Evolutionary conservation across 163 green algal species (phyloP).

Genomic region (Scenedesmus sp.): DNA sequence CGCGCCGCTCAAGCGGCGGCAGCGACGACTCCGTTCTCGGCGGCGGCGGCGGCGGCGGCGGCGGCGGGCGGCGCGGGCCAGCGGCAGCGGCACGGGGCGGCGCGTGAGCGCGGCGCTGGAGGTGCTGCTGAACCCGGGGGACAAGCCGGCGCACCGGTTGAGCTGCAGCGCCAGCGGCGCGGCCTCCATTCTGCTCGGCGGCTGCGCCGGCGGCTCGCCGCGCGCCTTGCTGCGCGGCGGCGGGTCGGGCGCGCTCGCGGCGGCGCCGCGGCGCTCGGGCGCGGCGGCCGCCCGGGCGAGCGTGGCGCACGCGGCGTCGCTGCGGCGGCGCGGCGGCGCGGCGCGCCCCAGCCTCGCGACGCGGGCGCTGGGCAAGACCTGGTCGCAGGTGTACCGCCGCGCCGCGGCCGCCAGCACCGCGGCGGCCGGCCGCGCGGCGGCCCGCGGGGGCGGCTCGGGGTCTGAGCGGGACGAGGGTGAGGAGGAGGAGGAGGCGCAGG

Average conservation of each 20-base stretch:
- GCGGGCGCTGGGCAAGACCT: neutral
- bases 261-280: slow-evolving; percentile 1
- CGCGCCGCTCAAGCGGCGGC: slow-evolving; percentile 12
- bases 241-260: neutral
- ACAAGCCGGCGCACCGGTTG: slow-evolving; percentile 7
- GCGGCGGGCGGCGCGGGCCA: no score
- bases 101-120: slow-evolving; percentile 24
- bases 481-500: neutral
- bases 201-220: neutral
- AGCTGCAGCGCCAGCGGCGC: slow-evolving; percentile 5
- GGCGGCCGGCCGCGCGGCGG: neutral
- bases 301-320: neutral
- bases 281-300: no score
- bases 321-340: neutral
- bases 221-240: neutral
- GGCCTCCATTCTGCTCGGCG: neutral
- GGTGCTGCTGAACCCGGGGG: slow-evolving; percentile 28
- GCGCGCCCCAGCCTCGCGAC: no score
- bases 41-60: no score
- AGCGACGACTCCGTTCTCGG: neutral
- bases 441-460: no score
- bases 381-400: slow-evolving; percentile 10
- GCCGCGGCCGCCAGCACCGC: neutral
- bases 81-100: neutral
- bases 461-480: neutral